Conservation (phyloP, 768 basidiomycete genomes). For the Paxillus ammoniavirescens region DNA sequence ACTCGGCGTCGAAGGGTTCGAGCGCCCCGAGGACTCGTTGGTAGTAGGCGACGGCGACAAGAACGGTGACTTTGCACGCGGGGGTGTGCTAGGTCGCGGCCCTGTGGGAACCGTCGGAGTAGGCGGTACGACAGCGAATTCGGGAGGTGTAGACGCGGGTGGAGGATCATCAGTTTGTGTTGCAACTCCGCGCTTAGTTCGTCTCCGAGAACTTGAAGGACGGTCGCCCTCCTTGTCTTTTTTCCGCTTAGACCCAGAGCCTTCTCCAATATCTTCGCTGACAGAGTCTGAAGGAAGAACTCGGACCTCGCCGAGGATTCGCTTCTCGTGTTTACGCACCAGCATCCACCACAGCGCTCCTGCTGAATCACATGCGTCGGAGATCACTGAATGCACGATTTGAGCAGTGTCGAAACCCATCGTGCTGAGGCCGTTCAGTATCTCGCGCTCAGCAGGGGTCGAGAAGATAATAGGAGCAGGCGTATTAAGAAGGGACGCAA, state of each 20-base stretch:
- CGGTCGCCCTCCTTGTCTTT: conserved; percentile 28
- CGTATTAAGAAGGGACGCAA: conserved; percentile 58
- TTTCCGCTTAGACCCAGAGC: conserved; percentile 28
- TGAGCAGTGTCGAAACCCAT: conserved; percentile 94
- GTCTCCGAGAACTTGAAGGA: conserved; percentile 20
- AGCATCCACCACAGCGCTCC: conserved; percentile 98
- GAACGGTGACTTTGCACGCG: conserved; percentile 49
- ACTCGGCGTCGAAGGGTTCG: conserved; percentile 69
- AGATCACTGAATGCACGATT: conserved; percentile 89
- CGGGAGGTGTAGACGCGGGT: conserved; percentile 43
- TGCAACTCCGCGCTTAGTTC: conserved; percentile 26
- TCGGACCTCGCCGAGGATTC: conserved; percentile 39
- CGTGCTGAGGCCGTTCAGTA: conserved; percentile 69
- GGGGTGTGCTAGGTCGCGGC: conserved; percentile 48
- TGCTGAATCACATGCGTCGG: conserved; percentile 88
- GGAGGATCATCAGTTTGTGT: conserved; percentile 47
- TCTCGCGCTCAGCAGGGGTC: conserved; percentile 72
- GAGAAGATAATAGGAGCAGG: conserved; percentile 85
- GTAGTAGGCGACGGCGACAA: conserved; percentile 56
- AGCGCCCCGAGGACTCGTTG: conserved; percentile 49
- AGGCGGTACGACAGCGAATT: conserved; percentile 72
- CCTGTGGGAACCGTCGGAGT: conserved; percentile 58
- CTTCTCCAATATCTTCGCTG: conserved; percentile 15
- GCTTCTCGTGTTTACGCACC: conserved; percentile 73
- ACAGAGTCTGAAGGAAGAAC: conserved; percentile 15